phyloP scores from a whole-genome alignment of 2,329 filamentous ascomycete genomes.

The Ceratocystis smalleyi region DNA sequence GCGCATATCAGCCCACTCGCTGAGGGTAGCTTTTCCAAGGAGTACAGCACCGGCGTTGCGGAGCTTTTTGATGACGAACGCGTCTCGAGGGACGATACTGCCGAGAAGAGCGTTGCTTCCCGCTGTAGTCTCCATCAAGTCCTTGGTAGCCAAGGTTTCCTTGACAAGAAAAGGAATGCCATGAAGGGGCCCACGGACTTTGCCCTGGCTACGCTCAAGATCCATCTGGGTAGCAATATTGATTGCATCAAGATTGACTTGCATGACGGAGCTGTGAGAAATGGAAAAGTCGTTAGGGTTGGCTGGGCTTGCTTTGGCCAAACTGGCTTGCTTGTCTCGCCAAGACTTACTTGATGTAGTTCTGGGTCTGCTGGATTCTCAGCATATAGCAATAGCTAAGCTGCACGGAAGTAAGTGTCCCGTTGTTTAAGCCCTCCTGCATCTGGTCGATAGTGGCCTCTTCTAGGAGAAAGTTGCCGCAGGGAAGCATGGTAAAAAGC shows the following conservation, averaged over 20 bases:
- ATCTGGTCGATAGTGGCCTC: slow-evolving; percentile 58
- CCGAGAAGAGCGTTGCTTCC: slow-evolving; percentile 53
- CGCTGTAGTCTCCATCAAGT: slow-evolving; percentile 59
- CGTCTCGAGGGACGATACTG: slow-evolving; percentile 50
- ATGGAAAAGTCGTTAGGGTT: neutral
- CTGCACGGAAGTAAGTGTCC: slow-evolving; percentile 41
- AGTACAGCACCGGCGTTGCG: slow-evolving; percentile 52
- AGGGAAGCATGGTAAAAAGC: slow-evolving; percentile 47
- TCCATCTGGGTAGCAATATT: slow-evolving; percentile 47
- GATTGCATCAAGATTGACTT: slow-evolving; percentile 53
- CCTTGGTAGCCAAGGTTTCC: slow-evolving; percentile 54
- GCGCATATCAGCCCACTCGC: slow-evolving; percentile 62
- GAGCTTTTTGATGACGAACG: slow-evolving; percentile 44
- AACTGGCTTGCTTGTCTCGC: too few relatives aligned
- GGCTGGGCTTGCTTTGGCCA: too few relatives aligned
- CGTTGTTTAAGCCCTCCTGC: slow-evolving; percentile 40
- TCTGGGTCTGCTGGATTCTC: slow-evolving; percentile 44
- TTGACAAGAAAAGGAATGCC: slow-evolving; percentile 64
- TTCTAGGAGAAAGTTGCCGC: slow-evolving; percentile 45
- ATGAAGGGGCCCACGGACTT: slow-evolving; percentile 48
- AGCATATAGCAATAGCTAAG: slow-evolving; percentile 47
- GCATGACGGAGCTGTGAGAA: slow-evolving; percentile 37
- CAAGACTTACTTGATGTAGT: slow-evolving; percentile 45
- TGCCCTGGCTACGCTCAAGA: slow-evolving; percentile 39
- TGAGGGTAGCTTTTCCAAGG: slow-evolving; percentile 54